Evolutionary conservation across 2,329 filamentous ascomycete species (phyloP), one percentile per base, ranked within the genome.

Genomic region (Neonectria hederae): DNA sequence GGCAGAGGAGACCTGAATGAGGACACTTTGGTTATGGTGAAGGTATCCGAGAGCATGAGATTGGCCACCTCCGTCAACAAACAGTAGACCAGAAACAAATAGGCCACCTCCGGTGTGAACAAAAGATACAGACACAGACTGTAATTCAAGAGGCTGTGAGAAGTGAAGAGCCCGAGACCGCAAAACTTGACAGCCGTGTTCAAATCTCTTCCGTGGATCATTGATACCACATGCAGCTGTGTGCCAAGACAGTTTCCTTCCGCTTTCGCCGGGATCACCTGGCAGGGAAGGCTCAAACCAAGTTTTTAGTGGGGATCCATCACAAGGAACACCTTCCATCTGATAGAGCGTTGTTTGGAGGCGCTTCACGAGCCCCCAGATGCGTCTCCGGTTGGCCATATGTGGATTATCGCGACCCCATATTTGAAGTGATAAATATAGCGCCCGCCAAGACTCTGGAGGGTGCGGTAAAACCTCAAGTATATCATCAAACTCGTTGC

Each of bases 301-400:
- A 4, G 61, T 68, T 0, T 46, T 10, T 1, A 63, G n/a, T 0
- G 24, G 40, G 2, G 0, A 4, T 0, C 67, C 66, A 28, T 54
- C 5, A 10, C 68, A 70, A 5, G 38, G 5, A n/a, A 61, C 48
- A 32, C 21, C 21, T 43, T 58, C 59, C 59, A 63, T 61, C 19
- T 67, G 63, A 48, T 2, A 0, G 5, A 68, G 45, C 1, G 40
- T 42, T 53, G 30, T 11, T 38, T 61, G 54, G 3, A 69, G 51
- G 0, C 1, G 2, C 14, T 65, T 56, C 0, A 59, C 24, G 7
- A 67, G 57, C 0, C 28, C 19, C 64, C 56, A 67, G 9, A 65
- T 19, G 0, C 65, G 66, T n/a, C 21, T 52, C 8, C 68, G 66
- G 26, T 69, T 70, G 5, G n/a, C 38, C 42, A 68, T 21, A 19